These are phyloP conservation scores for Helotiales sp. DNA, from an alignment of 2,329 filamentous ascomycete genomes.

Conservation along the genomic window DNA sequence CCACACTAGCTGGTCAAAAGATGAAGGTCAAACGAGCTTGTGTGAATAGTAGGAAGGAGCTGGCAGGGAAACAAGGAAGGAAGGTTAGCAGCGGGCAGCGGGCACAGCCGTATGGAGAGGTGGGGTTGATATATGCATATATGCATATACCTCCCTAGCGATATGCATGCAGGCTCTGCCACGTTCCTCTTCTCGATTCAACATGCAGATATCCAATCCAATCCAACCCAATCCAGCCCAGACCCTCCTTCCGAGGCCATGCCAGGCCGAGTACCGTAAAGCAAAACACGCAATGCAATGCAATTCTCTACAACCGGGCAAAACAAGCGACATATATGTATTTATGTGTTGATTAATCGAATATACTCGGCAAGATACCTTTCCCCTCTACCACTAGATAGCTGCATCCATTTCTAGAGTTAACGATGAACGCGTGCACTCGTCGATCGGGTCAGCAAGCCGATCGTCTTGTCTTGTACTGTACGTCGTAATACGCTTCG, in stretches of 20 bases:
- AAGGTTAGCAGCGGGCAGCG: slow-evolving; percentile 3
- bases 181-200: not conserved
- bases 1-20: not conserved
- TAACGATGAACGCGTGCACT: not conserved
- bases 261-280: too few species aligned
- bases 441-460: not conserved
- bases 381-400: too few species aligned
- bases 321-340: not conserved
- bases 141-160: not conserved
- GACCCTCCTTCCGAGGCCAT: too few species aligned
- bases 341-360: not conserved
- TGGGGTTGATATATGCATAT: not conserved
- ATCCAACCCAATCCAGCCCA: too few species aligned
- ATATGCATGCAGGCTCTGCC: slow-evolving; percentile 4
- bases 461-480: too few species aligned
- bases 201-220: not conserved
- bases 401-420: not conserved
- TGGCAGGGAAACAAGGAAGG: not conserved
- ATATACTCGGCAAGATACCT: not conserved
- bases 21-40: not conserved
- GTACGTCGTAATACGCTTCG: too few species aligned
- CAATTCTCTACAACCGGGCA: not conserved
- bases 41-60: not conserved
- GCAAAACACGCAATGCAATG: too few species aligned
- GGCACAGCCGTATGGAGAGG: slow-evolving; percentile 10